Base-by-base conservation (phyloP, 768 basidiomycete species). In the Leccinum boreale region DNA sequence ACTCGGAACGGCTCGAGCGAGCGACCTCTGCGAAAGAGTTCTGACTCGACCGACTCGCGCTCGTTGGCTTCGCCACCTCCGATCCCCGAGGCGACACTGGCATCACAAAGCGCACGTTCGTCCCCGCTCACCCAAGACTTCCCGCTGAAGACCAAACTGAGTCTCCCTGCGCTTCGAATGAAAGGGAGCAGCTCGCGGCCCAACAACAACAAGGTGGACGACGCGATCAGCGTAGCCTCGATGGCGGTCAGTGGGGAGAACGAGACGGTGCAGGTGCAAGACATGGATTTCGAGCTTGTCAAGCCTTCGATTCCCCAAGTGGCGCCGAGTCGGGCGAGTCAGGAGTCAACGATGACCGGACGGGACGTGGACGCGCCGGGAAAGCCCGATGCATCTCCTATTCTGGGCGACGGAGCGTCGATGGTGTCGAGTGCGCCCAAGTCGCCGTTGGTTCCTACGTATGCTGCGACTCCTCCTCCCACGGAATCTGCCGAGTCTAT, bases 281-380 rank as follows among this genome's bases (percentile, higher is more conserved):
- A 92, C 67, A 86, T 85, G 78, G 90, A 92, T 62, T 92, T 93
- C 62, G 87, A 91, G 73, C 80, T 92, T 14, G 78, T 92, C 33
- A 77, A 81, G 23, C 90, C 90, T 0, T 77, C 73, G n/a, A 60
- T 87, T 11, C 73, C 81, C 0, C 75, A 74, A 23, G 62, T 78
- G 23, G 33, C 68, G 33, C 19, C 29, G 63, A 74, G 75, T 5
- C 74, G 81, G 31, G 70, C 73, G 11, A 85, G 83, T 64, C 84
- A 85, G 54, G 87, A 89, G 51, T 84, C 84, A 4, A 70, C 64
- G 4, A 61, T 77, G 33, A 69, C 78, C 1, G 26, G 62, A 5
- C 72, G 39, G 63, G 78, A 36, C 53, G 71, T 50, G 50, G 50
- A 33, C 17, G 62, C 62, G 14, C 26, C 5, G 0, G 39, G 35